Percentiles rank a stretch among this genome's conserved stretches.
These are phyloP conservation scores for Sclerotinia subarctica DNA, from an alignment of 2,329 filamentous ascomycete genomes.

Conservation along the genomic window DNA sequence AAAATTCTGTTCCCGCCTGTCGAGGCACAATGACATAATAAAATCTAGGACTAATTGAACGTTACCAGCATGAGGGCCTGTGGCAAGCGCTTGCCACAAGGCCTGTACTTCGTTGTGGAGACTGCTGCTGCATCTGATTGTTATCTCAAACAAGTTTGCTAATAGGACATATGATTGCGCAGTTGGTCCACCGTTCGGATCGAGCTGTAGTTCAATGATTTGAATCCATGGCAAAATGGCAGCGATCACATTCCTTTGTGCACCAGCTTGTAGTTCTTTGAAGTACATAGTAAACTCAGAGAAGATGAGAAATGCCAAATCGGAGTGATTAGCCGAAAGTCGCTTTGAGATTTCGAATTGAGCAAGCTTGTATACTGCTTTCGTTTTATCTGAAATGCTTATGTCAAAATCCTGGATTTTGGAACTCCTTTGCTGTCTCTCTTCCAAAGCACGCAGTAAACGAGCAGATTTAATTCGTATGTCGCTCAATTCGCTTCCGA, in stretches of 20 bases:
- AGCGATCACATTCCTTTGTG: conserved; percentile 90
- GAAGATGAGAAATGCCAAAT: conserved; percentile 89
- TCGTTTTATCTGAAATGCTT: conserved; percentile 96
- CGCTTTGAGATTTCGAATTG: conserved; percentile 96
- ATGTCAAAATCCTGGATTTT: conserved; percentile 98
- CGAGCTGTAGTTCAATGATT: conserved; percentile 84
- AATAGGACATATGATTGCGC: conserved; percentile 91
- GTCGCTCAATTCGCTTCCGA: conserved; percentile 87
- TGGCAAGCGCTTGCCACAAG: conserved; percentile 93
- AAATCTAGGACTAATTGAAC: conserved; percentile 94
- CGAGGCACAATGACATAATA: conserved; percentile 89
- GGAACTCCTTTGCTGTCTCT: conserved; percentile 77
- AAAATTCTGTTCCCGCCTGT: conserved; percentile 94
- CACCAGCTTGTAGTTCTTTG: conserved; percentile 75
- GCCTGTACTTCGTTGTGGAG: conserved; percentile 97
- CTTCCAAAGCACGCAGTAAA: conserved; percentile 76
- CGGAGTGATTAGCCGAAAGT: conserved; percentile 81
- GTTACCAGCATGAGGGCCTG: conserved; percentile 87
- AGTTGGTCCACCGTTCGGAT: conserved; percentile 87
- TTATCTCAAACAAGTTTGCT: conserved; percentile 93
- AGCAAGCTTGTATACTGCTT: conserved; percentile 94
- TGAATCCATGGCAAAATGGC: conserved; percentile 96
- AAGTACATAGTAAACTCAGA: conserved; percentile 95
- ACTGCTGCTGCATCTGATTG: conserved; percentile 82
- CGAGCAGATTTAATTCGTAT: conserved; percentile 85